Evolutionary conservation across 2,329 filamentous ascomycete genomes (phyloP).

Genomic region (Cadophora gregata): DNA sequence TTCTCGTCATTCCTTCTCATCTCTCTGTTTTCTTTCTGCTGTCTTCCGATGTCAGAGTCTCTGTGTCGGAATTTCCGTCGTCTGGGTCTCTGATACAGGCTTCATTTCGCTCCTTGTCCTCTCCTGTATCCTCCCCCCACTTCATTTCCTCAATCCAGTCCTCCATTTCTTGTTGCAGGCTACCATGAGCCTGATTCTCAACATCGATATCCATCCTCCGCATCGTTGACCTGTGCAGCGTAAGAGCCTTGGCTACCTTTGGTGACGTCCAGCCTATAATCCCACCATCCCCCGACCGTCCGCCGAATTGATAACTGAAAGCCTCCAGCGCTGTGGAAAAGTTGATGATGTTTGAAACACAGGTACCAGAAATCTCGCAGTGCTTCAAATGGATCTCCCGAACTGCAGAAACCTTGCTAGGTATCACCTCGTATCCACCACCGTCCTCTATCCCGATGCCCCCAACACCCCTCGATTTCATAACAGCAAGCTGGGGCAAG

Average conservation of each 20-base stretch:
- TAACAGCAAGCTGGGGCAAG: constrained; percentile 1
- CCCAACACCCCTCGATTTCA: constrained; percentile 4
- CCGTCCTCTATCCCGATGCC: not conserved
- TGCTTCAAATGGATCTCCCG: constrained; percentile 8
- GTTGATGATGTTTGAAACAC: constrained; percentile 1
- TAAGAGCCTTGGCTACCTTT: constrained; percentile 1
- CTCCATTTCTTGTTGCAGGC: not conserved
- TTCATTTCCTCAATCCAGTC: not conserved
- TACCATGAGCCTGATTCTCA: not conserved
- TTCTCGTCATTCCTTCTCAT: not conserved
- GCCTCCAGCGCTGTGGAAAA: constrained; percentile 11
- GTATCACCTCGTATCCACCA: not conserved
- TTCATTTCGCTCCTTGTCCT: not conserved
- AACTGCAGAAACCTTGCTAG: constrained; percentile 2
- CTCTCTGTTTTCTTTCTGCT: not conserved
- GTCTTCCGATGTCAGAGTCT: constrained; percentile 1
- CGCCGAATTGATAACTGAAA: constrained; percentile 14
- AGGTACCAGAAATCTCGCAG: not conserved
- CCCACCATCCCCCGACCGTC: constrained; percentile 5
- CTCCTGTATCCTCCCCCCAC: not conserved
- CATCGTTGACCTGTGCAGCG: constrained; percentile 6
- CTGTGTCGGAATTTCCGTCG: not conserved
- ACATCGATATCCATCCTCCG: not conserved
- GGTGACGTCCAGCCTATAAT: not conserved
- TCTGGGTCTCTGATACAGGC: not conserved